Evolutionary conservation across 345 rosid genomes (phyloP).

Genomic region (Ceriops decandra): DNA sequence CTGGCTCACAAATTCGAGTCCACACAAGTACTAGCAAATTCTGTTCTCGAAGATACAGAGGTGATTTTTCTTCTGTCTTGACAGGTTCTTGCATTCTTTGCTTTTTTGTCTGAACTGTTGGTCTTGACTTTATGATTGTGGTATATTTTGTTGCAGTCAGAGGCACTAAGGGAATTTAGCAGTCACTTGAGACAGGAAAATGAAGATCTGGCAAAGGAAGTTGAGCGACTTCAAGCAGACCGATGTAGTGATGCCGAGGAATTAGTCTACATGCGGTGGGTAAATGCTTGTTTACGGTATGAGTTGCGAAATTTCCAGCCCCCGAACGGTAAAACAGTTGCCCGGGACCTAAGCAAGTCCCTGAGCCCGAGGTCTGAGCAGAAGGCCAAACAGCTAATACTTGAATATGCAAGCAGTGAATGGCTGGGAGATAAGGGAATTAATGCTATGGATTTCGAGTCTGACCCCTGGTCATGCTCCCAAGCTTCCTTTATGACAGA

Average conservation of each 20-base stretch:
- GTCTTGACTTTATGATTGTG: slow-evolving; percentile 6
- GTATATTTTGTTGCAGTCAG: slow-evolving; percentile 39
- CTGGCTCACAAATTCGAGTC: slow-evolving; percentile 53
- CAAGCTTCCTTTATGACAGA: slow-evolving; percentile 53
- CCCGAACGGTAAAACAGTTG: slow-evolving; percentile 58
- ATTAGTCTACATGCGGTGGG: slow-evolving; percentile 82
- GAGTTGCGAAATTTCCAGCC: slow-evolving; percentile 76
- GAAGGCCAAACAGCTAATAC: slow-evolving; percentile 75
- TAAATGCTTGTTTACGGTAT: slow-evolving; percentile 82
- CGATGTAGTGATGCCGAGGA: slow-evolving; percentile 68
- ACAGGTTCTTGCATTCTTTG: neutral
- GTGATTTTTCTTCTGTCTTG: slow-evolving; percentile 27
- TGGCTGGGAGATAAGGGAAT: slow-evolving; percentile 37
- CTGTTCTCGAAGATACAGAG: slow-evolving; percentile 58
- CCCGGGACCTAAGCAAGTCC: slow-evolving; percentile 78
- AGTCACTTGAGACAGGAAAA: slow-evolving; percentile 49
- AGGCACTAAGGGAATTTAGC: slow-evolving; percentile 44
- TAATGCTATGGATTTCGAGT: slow-evolving; percentile 38
- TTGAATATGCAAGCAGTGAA: slow-evolving; percentile 66
- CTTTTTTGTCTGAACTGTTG: neutral
- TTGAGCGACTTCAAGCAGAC: slow-evolving; percentile 65
- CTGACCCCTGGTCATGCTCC: slow-evolving; percentile 61
- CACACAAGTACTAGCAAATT: slow-evolving; percentile 51
- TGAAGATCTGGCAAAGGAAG: slow-evolving; percentile 45
- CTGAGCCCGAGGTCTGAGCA: slow-evolving; percentile 74